These are phyloP conservation scores for Botrytis deweyae DNA, from an alignment of 2,329 filamentous ascomycete genomes.

Conservation along the genomic window DNA sequence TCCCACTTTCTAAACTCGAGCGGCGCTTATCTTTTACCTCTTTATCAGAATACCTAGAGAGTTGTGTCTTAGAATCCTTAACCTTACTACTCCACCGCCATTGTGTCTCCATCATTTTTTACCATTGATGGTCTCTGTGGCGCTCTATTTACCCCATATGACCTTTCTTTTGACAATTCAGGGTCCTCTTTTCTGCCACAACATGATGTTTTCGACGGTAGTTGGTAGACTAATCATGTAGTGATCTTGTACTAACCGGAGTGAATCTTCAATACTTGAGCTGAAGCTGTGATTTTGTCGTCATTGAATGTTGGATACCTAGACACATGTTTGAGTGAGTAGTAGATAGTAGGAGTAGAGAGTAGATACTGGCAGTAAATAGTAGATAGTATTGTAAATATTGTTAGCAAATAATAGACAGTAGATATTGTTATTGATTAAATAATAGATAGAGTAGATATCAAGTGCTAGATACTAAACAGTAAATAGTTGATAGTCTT, in stretches of 20 bases:
- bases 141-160: constrained; percentile 11
- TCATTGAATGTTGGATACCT: background rate
- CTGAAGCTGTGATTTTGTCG: background rate
- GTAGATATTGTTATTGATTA: too few relatives aligned
- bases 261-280: background rate
- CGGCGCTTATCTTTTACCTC: constrained; percentile 13
- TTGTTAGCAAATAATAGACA: too few relatives aligned
- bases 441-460: background rate
- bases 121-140: background rate
- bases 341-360: background rate
- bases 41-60: background rate
- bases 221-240: background rate
- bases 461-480: background rate
- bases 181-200: constrained; percentile 3
- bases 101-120: constrained; percentile 3
- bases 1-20: background rate
- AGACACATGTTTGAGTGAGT: background rate
- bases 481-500: background rate
- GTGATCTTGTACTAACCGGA: background rate
- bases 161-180: background rate
- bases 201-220: background rate
- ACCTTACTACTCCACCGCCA: background rate
- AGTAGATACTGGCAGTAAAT: background rate
- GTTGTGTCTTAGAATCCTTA: constrained; percentile 4
- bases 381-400: background rate